Conservation (phyloP, 2,329 filamentous ascomycete genomes). For the Pseudonectria buxi region DNA sequence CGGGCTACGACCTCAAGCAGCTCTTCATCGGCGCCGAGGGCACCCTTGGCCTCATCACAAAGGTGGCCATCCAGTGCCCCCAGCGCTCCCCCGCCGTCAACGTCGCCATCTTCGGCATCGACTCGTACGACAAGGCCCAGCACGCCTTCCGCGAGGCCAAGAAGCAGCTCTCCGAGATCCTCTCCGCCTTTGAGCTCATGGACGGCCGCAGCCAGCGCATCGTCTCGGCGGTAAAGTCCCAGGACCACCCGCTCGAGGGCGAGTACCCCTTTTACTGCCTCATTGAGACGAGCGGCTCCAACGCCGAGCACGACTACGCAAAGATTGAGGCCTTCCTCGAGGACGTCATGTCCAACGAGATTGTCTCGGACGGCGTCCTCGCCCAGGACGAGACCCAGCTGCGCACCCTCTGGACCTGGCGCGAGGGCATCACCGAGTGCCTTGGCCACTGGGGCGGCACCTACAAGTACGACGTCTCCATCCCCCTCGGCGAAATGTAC, state of each 20-base stretch:
- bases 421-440: slow-evolving; percentile 87
- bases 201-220: slow-evolving; percentile 75
- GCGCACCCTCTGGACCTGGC: slow-evolving; percentile 79
- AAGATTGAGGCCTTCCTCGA: slow-evolving; percentile 90
- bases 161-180: slow-evolving; percentile 82
- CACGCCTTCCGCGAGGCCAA: slow-evolving; percentile 84
- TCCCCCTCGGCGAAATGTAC: slow-evolving; percentile 84
- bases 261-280: slow-evolving; percentile 93
- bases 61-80: slow-evolving; percentile 80
- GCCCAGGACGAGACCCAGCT: slow-evolving; percentile 92
- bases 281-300: slow-evolving; percentile 92
- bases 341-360: slow-evolving; percentile 79
- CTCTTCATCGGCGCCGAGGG: slow-evolving; percentile 94
- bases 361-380: slow-evolving; percentile 82
- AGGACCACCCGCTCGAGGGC: slow-evolving; percentile 72
- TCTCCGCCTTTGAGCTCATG: slow-evolving; percentile 98
- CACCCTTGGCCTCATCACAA: slow-evolving; percentile 91
- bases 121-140: slow-evolving; percentile 85
- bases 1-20: slow-evolving; percentile 94
- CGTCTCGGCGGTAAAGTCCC: slow-evolving; percentile 66
- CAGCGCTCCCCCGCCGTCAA: slow-evolving; percentile 84
- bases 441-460: slow-evolving; percentile 87
- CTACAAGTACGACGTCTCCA: slow-evolving; percentile 98
- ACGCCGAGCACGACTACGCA: slow-evolving; percentile 84
- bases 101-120: slow-evolving; percentile 87